A percentile compares a stretch with the other conserved stretches of the same genome.
Conservation (phyloP, 345 rosid species). For the Nephelium lappaceum region DNA sequence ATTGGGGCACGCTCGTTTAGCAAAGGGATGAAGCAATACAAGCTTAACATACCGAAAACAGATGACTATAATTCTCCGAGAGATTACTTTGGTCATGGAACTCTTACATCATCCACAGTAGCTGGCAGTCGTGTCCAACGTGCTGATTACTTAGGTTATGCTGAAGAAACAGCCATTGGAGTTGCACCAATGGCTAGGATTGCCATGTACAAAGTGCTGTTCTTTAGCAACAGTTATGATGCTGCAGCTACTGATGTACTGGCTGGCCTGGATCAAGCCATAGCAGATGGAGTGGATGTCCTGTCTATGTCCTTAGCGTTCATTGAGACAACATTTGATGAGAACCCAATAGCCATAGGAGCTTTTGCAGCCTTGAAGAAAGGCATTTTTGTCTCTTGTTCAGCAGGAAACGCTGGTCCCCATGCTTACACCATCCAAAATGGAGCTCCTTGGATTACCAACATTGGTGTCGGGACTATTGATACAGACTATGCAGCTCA, state of each 20-base stretch:
- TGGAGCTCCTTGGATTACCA: constrained; percentile 52
- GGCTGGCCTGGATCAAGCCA: constrained; percentile 61
- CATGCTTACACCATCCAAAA: constrained; percentile 39
- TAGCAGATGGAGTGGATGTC: constrained; percentile 53
- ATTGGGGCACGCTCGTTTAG: constrained; percentile 54
- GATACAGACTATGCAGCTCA: constrained; percentile 36
- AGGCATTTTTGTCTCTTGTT: constrained; percentile 53
- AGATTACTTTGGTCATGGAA: constrained; percentile 54
- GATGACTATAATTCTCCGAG: constrained; percentile 55
- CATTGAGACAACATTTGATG: constrained; percentile 38
- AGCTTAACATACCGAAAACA: constrained; percentile 31
- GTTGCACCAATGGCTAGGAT: constrained; percentile 56
- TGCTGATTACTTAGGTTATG: constrained; percentile 53
- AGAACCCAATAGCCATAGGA: constrained; percentile 56
- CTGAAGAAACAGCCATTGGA: constrained; percentile 46
- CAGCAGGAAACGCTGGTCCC: constrained; percentile 52
- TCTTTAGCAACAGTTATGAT: constrained; percentile 16
- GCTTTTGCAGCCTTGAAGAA: constrained; percentile 54
- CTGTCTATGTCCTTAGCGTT: constrained; percentile 44
- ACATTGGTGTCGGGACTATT: constrained; percentile 45
- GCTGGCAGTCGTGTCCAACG: constrained; percentile 37
- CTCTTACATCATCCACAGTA: constrained; percentile 51
- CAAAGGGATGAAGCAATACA: constrained; percentile 44
- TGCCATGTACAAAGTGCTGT: constrained; percentile 57
- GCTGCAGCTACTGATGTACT: constrained; percentile 45